Percentiles rank a stretch among this genome's conserved stretches.
Conservation (phyloP, 768 basidiomycete species). For the Panaeolus cyanescens region DNA sequence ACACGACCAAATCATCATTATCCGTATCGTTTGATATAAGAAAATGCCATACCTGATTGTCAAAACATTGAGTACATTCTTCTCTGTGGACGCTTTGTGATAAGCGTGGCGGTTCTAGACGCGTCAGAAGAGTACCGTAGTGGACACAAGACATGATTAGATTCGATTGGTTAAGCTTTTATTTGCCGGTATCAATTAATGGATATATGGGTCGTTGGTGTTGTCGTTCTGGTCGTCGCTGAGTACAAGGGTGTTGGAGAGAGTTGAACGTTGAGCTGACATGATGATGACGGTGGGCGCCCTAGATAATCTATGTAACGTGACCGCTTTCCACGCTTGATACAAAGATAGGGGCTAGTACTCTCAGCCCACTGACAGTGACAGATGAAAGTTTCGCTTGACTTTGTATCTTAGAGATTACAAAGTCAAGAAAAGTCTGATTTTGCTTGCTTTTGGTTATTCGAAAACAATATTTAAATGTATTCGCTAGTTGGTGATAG, state of each 20-base stretch:
- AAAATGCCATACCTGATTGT: slow-evolving; percentile 68
- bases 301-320: neutral
- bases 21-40: slow-evolving; percentile 49
- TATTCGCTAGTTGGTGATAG: no score
- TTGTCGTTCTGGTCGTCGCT: neutral
- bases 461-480: no score
- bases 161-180: neutral
- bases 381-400: no score
- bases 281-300: no score
- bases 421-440: no score
- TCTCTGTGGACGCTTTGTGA: slow-evolving; percentile 83
- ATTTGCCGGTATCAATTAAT: neutral
- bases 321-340: no score
- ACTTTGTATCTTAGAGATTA: no score
- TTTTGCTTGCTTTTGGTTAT: no score
- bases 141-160: neutral
- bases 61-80: slow-evolving; percentile 98
- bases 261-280: neutral
- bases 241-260: neutral
- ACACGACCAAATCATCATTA: slow-evolving; percentile 33
- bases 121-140: slow-evolving; percentile 30
- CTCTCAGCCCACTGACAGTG: no score
- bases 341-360: no score
- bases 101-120: slow-evolving; percentile 56
- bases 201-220: neutral